Conservation (phyloP, 768 basidiomycete genomes). For the Favolaschia claudopus region DNA sequence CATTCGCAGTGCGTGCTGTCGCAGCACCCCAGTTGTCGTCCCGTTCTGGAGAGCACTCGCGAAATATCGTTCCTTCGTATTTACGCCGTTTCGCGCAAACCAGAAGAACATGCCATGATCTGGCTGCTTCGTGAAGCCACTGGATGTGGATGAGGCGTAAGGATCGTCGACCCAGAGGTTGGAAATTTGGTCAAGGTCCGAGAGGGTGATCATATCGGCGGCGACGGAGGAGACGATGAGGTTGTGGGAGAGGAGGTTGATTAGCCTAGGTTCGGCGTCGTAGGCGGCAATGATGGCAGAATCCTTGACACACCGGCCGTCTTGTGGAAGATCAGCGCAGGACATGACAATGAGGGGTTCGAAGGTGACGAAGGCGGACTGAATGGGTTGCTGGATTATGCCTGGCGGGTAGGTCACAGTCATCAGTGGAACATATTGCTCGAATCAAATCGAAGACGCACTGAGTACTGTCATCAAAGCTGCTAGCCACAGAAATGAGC, state of each 20-base stretch:
- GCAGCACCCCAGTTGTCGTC: background rate
- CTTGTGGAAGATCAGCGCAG: background rate
- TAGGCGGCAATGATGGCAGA: background rate
- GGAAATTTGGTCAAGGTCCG: background rate
- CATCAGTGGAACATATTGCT: background rate
- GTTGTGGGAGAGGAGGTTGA: background rate
- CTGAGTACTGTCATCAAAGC: slow-evolving; percentile 1
- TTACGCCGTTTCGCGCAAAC: background rate
- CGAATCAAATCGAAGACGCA: background rate
- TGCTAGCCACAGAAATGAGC: slow-evolving; percentile 3
- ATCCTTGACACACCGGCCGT: background rate
- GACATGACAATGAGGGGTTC: background rate
- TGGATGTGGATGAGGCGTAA: background rate
- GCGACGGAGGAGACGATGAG: background rate
- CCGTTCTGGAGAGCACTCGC: background rate
- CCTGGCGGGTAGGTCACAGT: background rate
- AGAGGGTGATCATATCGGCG: background rate
- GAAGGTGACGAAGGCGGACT: background rate
- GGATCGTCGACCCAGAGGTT: slow-evolving; percentile 4
- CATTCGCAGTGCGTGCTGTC: slow-evolving; percentile 1
- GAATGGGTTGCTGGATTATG: slow-evolving; percentile 3
- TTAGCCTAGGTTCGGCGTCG: background rate
- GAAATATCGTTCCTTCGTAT: background rate
- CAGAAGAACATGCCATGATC: background rate
- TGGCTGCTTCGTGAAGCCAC: background rate